Base-by-base conservation (phyloP, 108 stramenopile genomes). In the Nitzschia sp. region DNA sequence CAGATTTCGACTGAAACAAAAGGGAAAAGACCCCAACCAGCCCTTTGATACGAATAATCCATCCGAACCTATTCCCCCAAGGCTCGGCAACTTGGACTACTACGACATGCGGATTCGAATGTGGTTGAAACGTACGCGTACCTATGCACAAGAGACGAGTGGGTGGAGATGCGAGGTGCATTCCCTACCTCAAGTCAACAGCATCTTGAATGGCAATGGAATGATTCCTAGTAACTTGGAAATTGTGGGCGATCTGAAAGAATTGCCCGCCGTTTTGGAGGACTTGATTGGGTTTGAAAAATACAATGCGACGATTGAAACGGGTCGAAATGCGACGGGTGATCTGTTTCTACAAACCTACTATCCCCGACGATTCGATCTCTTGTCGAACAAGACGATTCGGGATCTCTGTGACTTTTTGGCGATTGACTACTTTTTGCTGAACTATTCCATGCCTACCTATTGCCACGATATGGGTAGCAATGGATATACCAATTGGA, bases 101-200 rank as follows among this genome's bases (percentile, higher is more conserved):
- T 50, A 50, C 48, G 21, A 50, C 21, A 22, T 5, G 4, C 48
- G 48, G 4, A 22, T 50, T 19, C 48, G 5, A 50, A n/a, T 4
- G 21, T 50, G 48, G 48, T 50, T 50, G 19, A 21, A n/a, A 21
- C 9, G 48, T 4, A n/a, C 19, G 4, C 48, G 21, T 5, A 50
- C 19, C 16, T n/a, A 50, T 50, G 13, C 48, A 4, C 13, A n/a
- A 5, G 19, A n/a, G 4, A 4, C 13, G 17, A 50, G 21, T 21
- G 38, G 38, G 6, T 21, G 13, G 22, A 4, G n/a, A 3, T 72
- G 71, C 26, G 54, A 23, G 8, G 22, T 50, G 34, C 72, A 73
- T 58, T 73, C 72, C 19, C 19, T 73, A 4, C 72, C 72, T 26
- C 72, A 73, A 67, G 65, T 54, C 66, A 73, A 60, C 46, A 58